phyloP scores from a whole-genome alignment of 2,329 filamentous ascomycete species.

The Ramularia endophylla region DNA sequence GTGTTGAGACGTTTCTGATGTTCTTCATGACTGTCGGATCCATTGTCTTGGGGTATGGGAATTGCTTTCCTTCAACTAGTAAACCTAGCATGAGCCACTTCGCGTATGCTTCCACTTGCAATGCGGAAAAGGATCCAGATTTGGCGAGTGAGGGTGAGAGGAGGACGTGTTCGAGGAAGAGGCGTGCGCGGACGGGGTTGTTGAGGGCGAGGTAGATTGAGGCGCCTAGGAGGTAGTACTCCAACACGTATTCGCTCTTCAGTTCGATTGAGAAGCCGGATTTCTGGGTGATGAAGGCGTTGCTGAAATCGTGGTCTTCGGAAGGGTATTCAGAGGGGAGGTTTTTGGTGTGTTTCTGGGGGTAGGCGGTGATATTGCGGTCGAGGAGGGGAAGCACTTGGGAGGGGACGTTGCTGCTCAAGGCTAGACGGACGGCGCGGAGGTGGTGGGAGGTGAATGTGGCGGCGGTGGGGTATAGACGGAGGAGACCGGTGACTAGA shows the following conservation, averaged over 20 bases:
- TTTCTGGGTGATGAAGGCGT: slow-evolving; percentile 54
- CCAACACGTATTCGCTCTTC: slow-evolving; percentile 48
- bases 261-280: slow-evolving; percentile 53
- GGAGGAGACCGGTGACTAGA: slow-evolving; percentile 51
- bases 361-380: slow-evolving; percentile 61
- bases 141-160: slow-evolving; percentile 60
- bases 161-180: slow-evolving; percentile 48
- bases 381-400: slow-evolving; percentile 57
- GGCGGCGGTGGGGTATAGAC: slow-evolving; percentile 60
- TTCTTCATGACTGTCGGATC: slow-evolving; percentile 49
- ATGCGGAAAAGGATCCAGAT: slow-evolving; percentile 50
- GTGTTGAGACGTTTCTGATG: slow-evolving; percentile 55
- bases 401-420: slow-evolving; percentile 48
- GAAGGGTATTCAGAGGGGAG: slow-evolving; percentile 37
- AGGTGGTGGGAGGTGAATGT: slow-evolving; percentile 62
- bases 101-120: slow-evolving; percentile 87
- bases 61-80: slow-evolving; percentile 59
- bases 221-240: slow-evolving; percentile 47
- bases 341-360: slow-evolving; percentile 33
- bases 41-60: slow-evolving; percentile 52
- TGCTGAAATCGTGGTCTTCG: slow-evolving; percentile 39
- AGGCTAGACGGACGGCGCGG: slow-evolving; percentile 51
- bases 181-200: slow-evolving; percentile 38
- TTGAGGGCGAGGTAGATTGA: slow-evolving; percentile 42
- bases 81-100: slow-evolving; percentile 80